Percentiles rank a stretch among this genome's conserved stretches.
Conservation (phyloP, 306 rosid genomes). For the Calophaca sinica region DNA sequence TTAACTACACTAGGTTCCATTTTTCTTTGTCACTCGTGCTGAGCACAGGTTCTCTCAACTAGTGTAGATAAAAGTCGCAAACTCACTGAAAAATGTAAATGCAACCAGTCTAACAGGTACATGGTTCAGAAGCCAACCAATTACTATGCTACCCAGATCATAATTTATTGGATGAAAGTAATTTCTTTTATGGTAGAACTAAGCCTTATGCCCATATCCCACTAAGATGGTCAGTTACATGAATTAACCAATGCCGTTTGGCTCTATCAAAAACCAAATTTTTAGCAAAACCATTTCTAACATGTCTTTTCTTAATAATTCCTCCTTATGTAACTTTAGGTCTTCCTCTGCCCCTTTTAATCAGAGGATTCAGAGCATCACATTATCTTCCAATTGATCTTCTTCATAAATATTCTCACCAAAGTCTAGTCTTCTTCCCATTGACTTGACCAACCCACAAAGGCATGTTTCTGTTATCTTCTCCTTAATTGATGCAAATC, state of each 20-base stretch:
- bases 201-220: not conserved
- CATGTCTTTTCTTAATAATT: not conserved
- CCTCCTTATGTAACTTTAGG: not conserved
- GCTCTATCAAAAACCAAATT: slow-evolving; percentile 3
- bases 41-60: no score
- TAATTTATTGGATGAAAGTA: not conserved
- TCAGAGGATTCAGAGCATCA: not conserved
- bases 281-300: slow-evolving; percentile 21
- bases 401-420: not conserved
- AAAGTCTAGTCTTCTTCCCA: not conserved
- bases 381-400: slow-evolving; percentile 2
- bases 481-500: not conserved
- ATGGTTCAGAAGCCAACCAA: not conserved
- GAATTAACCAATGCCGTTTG: not conserved
- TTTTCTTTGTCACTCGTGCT: no score
- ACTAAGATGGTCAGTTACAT: not conserved
- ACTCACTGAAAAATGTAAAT: not conserved
- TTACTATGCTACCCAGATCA: not conserved
- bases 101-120: slow-evolving; percentile 1
- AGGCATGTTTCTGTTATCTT: not conserved
- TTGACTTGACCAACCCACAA: not conserved
- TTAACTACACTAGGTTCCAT: no score
- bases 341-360: not conserved
- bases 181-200: not conserved
- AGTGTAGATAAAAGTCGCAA: not conserved